phyloP scores from a whole-genome alignment of 2,329 filamentous ascomycete genomes.

The Fusarium poae region DNA sequence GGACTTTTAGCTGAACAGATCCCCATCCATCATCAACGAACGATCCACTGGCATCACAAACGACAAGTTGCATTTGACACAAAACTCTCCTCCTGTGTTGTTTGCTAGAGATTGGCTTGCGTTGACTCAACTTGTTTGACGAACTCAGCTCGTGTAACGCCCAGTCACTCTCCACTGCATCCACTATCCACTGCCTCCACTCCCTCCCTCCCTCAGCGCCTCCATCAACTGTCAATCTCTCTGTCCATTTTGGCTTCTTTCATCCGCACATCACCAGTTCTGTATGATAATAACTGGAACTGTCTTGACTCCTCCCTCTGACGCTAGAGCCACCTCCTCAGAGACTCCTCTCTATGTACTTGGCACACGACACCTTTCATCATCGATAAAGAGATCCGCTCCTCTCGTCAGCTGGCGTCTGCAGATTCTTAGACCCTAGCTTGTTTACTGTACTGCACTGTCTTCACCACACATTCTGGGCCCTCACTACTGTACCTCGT shows the following conservation, averaged over 20 bases:
- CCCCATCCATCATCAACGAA: slow-evolving; percentile 12
- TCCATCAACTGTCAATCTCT: slow-evolving; percentile 37
- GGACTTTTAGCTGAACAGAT: slow-evolving; percentile 34
- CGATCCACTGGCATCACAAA: slow-evolving; percentile 3
- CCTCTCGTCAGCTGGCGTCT: slow-evolving; percentile 41
- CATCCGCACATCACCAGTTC: slow-evolving; percentile 33
- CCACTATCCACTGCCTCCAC: slow-evolving; percentile 37
- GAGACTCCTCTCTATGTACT: slow-evolving; percentile 34
- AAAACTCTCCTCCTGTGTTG: slow-evolving; percentile 33
- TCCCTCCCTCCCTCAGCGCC: slow-evolving; percentile 32
- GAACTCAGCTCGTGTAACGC: slow-evolving; percentile 43
- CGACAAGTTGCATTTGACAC: slow-evolving; percentile 33
- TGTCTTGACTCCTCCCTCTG: slow-evolving; percentile 30
- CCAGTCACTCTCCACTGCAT: slow-evolving; percentile 24
- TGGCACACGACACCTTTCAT: slow-evolving; percentile 47
- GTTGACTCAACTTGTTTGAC: slow-evolving; percentile 27
- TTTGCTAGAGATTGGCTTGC: slow-evolving; percentile 21
- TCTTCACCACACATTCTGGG: slow-evolving; percentile 37
- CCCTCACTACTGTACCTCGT: slow-evolving; percentile 34
- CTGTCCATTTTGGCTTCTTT: slow-evolving; percentile 28
- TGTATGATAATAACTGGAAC: slow-evolving; percentile 13
- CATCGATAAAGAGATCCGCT: slow-evolving; percentile 49
- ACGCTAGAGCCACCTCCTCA: slow-evolving; percentile 44
- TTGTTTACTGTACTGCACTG: slow-evolving; percentile 41
- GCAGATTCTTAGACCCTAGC: slow-evolving; percentile 36